Conservation (phyloP, 2,329 filamentous ascomycete species). For the Fusarium goolgardi region DNA sequence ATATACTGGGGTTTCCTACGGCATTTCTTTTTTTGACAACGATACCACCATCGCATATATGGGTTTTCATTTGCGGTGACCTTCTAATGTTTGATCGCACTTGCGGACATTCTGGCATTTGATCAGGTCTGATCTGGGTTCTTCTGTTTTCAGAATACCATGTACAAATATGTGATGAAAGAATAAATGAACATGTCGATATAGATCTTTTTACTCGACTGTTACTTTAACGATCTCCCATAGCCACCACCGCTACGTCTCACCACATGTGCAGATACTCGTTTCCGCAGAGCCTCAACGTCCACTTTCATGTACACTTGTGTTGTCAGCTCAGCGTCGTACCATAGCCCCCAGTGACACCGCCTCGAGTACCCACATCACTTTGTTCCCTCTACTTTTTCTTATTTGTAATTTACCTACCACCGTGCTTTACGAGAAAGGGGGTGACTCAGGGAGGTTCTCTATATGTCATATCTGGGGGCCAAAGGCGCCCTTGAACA, state of each 20-base stretch:
- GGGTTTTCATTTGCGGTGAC: neutral
- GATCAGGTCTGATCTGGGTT: neutral
- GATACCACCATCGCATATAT: conserved; percentile 25
- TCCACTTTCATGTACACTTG: neutral
- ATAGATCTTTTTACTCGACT: neutral
- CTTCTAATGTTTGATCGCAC: neutral
- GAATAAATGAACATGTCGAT: neutral
- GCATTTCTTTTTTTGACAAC: conserved; percentile 1
- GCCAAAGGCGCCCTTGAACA: neutral
- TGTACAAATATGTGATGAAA: neutral
- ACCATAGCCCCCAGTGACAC: conserved; percentile 1
- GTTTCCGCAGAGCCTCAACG: conserved; percentile 24
- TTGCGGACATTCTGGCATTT: neutral
- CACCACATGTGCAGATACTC: neutral
- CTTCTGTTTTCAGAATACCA: neutral
- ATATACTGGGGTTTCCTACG: neutral
- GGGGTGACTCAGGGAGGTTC: neutral
- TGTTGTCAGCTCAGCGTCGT: conserved; percentile 4
- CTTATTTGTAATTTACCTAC: neutral
- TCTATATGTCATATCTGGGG: conserved; percentile 2
- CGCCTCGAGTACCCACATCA: neutral
- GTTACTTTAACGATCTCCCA: neutral
- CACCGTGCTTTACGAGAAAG: too few relatives aligned
- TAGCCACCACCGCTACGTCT: neutral
- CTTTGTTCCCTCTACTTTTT: neutral